phyloP scores from a whole-genome alignment of 73 alveolate species.

The Diophrys appendiculata region DNA sequence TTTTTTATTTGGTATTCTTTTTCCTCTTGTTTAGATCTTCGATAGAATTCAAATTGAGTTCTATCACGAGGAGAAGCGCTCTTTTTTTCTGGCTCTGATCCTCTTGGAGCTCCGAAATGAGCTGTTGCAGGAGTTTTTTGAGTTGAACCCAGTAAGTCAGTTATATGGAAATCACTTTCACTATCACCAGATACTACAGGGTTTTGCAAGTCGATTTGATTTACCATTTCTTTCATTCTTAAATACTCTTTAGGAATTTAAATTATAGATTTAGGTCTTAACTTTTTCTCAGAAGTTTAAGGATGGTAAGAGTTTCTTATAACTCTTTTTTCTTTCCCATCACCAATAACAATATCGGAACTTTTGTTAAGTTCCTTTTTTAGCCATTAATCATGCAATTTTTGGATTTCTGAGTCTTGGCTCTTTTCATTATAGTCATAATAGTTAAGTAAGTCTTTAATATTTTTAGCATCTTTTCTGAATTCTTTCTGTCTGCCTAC shows the following conservation, averaged over 20 bases:
- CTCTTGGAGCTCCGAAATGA: background rate
- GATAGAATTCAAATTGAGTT: conserved; percentile 4
- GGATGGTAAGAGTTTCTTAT: conserved; percentile 36
- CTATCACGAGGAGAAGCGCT: background rate
- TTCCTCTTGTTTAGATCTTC: conserved; percentile 26
- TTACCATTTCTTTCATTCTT: background rate
- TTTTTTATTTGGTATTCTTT: background rate
- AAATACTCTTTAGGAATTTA: conserved; percentile 12
- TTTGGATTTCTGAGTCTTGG: conserved; percentile 14
- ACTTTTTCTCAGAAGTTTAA: conserved; percentile 5
- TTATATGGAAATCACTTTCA: conserved; percentile 27
- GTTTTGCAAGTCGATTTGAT: background rate
- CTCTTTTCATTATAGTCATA: conserved; percentile 35
- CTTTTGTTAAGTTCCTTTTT: background rate
- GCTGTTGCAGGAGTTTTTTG: background rate
- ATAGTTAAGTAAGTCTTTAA: conserved; percentile 37
- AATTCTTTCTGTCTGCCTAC: background rate
- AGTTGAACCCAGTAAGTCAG: conserved; percentile 23
- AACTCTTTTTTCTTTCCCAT: conserved; percentile 11
- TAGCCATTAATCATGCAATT: conserved; percentile 11
- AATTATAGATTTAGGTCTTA: conserved; percentile 32
- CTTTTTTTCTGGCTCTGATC: background rate
- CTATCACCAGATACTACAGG: background rate
- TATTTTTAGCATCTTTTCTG: conserved; percentile 50
- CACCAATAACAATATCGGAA: background rate